Conservation (phyloP, 352 stramenopile genomes). For the Phytophthora sp. region DNA sequence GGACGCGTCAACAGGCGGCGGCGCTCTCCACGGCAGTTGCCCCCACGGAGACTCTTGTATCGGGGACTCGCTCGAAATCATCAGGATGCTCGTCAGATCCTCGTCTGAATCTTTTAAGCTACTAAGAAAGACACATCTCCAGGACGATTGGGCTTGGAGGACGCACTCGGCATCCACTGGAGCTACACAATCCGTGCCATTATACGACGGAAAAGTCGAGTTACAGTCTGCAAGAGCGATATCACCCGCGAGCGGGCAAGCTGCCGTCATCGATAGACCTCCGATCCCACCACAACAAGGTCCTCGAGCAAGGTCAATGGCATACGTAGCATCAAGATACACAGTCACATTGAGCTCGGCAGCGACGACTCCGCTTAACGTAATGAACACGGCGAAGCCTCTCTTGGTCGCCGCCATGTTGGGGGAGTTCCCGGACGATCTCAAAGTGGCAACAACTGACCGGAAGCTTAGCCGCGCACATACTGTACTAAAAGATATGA, state of each 20-base stretch:
- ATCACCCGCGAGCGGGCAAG: slow-evolving; percentile 50
- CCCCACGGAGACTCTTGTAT: slow-evolving; percentile 24
- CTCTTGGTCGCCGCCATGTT: slow-evolving; percentile 15
- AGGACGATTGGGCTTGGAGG: slow-evolving; percentile 33
- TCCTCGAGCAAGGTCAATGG: slow-evolving; percentile 32
- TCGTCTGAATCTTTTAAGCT: background rate
- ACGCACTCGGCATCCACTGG: slow-evolving; percentile 38
- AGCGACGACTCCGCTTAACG: background rate
- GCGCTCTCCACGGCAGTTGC: slow-evolving; percentile 33
- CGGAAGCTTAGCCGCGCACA: background rate
- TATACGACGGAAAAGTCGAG: slow-evolving; percentile 43
- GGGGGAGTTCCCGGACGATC: slow-evolving; percentile 7
- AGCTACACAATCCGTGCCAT: slow-evolving; percentile 42
- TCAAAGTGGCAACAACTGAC: slow-evolving; percentile 4
- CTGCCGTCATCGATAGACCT: slow-evolving; percentile 30
- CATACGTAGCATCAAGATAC: slow-evolving; percentile 54
- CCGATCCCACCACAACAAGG: slow-evolving; percentile 52
- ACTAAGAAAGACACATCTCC: slow-evolving; percentile 37
- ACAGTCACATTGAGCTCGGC: slow-evolving; percentile 26
- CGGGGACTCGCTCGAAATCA: slow-evolving; percentile 7
- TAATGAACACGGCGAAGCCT: background rate
- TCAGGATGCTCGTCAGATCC: slow-evolving; percentile 15
- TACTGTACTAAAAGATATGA: slow-evolving; percentile 9
- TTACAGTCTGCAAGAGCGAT: slow-evolving; percentile 43
- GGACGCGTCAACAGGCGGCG: slow-evolving; percentile 10